Evolutionary conservation across 805 yeast genomes (phyloP), one percentile per base, ranked within the genome.

Genomic region (Yamadazyma ubonensis): DNA sequence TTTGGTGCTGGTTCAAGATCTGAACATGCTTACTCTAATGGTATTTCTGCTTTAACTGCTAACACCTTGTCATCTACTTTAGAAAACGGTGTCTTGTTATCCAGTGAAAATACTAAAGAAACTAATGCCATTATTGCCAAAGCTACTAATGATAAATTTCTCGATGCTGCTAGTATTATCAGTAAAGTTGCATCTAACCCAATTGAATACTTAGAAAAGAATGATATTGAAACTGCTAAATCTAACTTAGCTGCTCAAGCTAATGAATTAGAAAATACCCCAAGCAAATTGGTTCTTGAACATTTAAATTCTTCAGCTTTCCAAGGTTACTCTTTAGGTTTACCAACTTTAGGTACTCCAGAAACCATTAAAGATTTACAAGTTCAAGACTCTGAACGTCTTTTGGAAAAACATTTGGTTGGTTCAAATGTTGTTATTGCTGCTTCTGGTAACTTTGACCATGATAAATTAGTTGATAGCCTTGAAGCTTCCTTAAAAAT

Each of bases 251-350:
- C 71, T 41, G 61, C 65, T 15, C 61, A 69, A 46, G 74, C 82
- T 42, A 76, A 70, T 31, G 61, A 63, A 25, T 71, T 82, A 45
- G 95, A 86, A 70, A 59, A 67, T 38, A 61, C 53, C 44, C 77
- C 83, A 52, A 72, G 75, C 45, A 60, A 72, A 41, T 75, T 71
- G 66, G 84, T 81, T 37, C 55, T 80, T 52, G 86, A 83, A 68
- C 95, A 86, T 67, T 75, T 86, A 71, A 78, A 81, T 58, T 78
- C 90, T 45, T 77, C 90, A 46, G 95, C 95, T 41, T 86, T 80
- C 83, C 95, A 86, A 70, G 87, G 88, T 57, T 81, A 87, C 56
- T 81, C 93, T 21, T 71, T 86, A 51, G 84, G 83, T 39, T 71
- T 86, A 59, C 93, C 95, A 63, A 72, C 76, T 29, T 71, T 75